These are phyloP conservation scores for Phytophthora brassicae DNA, from an alignment of 352 stramenopile species.

Conservation along the genomic window DNA sequence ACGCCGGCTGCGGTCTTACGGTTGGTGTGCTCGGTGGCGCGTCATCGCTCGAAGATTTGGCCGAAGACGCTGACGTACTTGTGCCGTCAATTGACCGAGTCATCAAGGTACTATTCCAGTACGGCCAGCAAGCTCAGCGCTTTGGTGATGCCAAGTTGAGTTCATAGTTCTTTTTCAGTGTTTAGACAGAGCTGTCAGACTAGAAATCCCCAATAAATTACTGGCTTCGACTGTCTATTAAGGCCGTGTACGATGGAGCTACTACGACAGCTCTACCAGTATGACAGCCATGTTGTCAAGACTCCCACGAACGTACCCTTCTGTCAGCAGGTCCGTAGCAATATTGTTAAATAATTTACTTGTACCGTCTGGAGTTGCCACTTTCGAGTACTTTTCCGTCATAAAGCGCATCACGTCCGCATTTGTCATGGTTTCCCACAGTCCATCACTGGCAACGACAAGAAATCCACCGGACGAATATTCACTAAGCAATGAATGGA, in stretches of 20 bases:
- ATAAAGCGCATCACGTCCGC: constrained; percentile 55
- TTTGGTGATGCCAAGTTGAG: constrained; percentile 42
- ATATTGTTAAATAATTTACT: constrained; percentile 58
- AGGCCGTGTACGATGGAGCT: background rate
- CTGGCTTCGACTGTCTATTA: constrained; percentile 14
- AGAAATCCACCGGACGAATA: constrained; percentile 25
- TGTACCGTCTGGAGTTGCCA: constrained; percentile 37
- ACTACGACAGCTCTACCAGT: constrained; percentile 35
- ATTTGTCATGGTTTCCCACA: constrained; percentile 75
- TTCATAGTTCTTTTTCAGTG: constrained; percentile 13
- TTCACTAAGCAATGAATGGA: constrained; percentile 33
- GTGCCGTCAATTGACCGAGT: constrained; percentile 78
- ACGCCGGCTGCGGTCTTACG: constrained; percentile 73
- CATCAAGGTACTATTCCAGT: constrained; percentile 85
- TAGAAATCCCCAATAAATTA: constrained; percentile 27
- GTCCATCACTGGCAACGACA: constrained; percentile 71
- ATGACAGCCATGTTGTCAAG: constrained; percentile 94
- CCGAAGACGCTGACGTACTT: constrained; percentile 81
- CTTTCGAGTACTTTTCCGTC: constrained; percentile 15
- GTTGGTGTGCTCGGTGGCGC: constrained; percentile 81
- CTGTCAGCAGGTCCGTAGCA: constrained; percentile 79
- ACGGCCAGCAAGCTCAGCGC: constrained; percentile 70
- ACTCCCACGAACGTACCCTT: constrained; percentile 94
- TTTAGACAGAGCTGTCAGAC: constrained; percentile 12
- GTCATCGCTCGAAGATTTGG: constrained; percentile 80